Evolutionary conservation across 140 eudicot genomes (phyloP).

Genomic region (Senecio squalidus): DNA sequence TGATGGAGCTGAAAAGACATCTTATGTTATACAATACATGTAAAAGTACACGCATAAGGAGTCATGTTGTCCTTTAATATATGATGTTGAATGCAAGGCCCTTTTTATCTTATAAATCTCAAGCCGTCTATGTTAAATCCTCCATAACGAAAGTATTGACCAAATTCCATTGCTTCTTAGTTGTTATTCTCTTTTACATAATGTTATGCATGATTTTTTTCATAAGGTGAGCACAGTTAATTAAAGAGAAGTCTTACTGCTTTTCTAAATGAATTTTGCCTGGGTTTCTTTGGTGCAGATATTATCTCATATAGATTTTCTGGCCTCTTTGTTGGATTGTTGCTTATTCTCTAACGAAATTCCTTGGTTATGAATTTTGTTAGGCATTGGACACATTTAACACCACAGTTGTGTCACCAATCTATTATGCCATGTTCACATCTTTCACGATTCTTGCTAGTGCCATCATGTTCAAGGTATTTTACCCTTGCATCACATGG

Average conservation of each 20-base stretch:
- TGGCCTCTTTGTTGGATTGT: conserved; percentile 10
- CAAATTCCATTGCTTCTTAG: no score
- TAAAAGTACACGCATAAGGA: no score
- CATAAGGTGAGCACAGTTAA: no score
- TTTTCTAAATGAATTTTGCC: not conserved
- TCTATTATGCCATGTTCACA: conserved; percentile 84
- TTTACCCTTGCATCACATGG: not conserved
- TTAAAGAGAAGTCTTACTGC: not conserved
- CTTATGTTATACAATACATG: no score
- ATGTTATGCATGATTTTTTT: no score
- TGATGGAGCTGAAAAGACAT: no score
- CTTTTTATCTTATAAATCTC: no score
- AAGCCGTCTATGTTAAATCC: no score
- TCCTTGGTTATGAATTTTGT: conserved; percentile 7
- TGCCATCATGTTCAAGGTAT: conserved; percentile 92
- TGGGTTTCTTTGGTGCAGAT: not conserved
- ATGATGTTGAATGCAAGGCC: no score
- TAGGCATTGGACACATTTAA: conserved; percentile 92
- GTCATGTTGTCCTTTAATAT: no score
- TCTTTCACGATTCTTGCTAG: conserved; percentile 81
- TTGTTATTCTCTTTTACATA: no score
- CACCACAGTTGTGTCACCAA: conserved; percentile 82
- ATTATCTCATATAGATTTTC: not conserved
- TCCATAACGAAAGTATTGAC: no score
- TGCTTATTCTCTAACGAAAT: conserved; percentile 4